Conservation (phyloP, 1,139 yeast genomes). For the Blastobotrys ciferrii region DNA sequence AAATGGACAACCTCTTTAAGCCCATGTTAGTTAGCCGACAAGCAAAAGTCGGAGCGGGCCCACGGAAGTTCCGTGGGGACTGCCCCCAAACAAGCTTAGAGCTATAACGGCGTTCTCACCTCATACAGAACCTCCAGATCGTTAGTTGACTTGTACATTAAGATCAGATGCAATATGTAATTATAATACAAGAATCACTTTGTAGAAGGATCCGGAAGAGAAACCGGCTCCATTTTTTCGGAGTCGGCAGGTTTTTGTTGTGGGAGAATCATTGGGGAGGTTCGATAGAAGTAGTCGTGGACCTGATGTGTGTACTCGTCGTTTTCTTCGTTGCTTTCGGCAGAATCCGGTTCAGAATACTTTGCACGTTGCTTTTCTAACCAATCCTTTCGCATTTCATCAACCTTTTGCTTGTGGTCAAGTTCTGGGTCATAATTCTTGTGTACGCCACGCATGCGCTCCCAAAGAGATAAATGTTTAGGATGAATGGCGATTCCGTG, state of each 20-base stretch:
- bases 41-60: too few relatives aligned
- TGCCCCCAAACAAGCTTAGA: too few relatives aligned
- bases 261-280: conserved; percentile 35
- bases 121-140: too few relatives aligned
- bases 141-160: neutral
- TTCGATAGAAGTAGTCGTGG: conserved; percentile 37
- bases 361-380: conserved; percentile 35
- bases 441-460: conserved; percentile 36
- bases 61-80: too few relatives aligned
- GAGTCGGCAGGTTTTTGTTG: conserved; percentile 17
- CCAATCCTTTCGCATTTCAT: conserved; percentile 39
- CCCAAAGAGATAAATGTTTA: conserved; percentile 38
- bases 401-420: conserved; percentile 40
- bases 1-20: too few relatives aligned
- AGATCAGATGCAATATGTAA: neutral
- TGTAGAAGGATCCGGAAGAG: conserved; percentile 6
- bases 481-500: conserved; percentile 41
- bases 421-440: conserved; percentile 39
- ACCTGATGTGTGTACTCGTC: conserved; percentile 25
- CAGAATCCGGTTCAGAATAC: conserved; percentile 25
- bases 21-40: too few relatives aligned
- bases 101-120: too few relatives aligned
- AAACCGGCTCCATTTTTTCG: conserved; percentile 20
- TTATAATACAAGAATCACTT: neutral
- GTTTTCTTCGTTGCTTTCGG: conserved; percentile 21